Conservation (phyloP, 106 monocot species). For the Dendrobium huoshanense region DNA sequence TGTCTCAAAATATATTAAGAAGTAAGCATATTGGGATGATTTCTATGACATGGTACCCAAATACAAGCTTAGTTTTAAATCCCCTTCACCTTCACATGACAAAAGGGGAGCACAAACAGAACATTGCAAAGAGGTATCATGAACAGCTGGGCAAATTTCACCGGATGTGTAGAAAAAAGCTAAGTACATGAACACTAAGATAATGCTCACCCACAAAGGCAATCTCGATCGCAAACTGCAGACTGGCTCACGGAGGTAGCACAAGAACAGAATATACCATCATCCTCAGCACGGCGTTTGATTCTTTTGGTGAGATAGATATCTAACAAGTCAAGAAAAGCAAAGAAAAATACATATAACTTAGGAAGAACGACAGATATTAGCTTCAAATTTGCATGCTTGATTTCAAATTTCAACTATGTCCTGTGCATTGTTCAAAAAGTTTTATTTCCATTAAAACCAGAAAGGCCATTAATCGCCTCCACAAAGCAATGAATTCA, state of each 20-base stretch:
- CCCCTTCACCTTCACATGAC: background rate
- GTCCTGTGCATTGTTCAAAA: background rate
- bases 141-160: background rate
- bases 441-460: background rate
- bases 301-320: conserved; percentile 68
- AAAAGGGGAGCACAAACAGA: background rate
- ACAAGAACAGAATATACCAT: conserved; percentile 97
- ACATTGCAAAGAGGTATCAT: background rate
- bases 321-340: conserved; percentile 36
- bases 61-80: background rate
- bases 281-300: conserved; percentile 65
- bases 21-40: background rate
- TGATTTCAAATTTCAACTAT: background rate
- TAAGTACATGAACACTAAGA: background rate
- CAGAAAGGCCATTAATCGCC: background rate
- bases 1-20: background rate
- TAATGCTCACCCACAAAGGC: conserved; percentile 78
- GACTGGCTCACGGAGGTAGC: conserved; percentile 24
- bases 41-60: background rate
- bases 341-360: background rate
- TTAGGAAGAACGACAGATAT: background rate
- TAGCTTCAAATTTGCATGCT: background rate
- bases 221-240: conserved; percentile 58
- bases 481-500: background rate
- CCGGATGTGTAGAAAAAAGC: background rate